phyloP scores from a whole-genome alignment of 1,139 yeast genomes.

The Hyphopichia buzzinii region DNA sequence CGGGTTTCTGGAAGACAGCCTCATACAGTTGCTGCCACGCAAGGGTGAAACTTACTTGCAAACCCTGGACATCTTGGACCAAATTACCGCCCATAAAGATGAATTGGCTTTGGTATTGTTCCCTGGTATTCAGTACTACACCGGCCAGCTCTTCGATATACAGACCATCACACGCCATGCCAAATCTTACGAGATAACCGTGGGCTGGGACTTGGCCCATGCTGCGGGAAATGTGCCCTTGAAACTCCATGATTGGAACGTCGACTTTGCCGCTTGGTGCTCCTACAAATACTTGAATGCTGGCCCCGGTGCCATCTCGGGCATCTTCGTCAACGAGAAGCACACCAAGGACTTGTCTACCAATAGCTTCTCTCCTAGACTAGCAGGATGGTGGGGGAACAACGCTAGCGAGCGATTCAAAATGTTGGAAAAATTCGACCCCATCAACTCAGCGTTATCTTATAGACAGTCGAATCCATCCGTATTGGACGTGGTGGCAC shows the following conservation, averaged over 20 bases:
- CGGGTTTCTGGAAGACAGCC: conserved; percentile 56
- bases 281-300: conserved; percentile 86
- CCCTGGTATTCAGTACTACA: conserved; percentile 88
- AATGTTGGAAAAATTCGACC: conserved; percentile 78
- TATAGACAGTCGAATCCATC: conserved; percentile 93
- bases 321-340: conserved; percentile 67
- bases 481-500: conserved; percentile 75
- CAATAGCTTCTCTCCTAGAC: conserved; percentile 52
- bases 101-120: conserved; percentile 72
- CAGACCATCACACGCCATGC: conserved; percentile 61
- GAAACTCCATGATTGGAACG: conserved; percentile 78
- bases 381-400: conserved; percentile 99
- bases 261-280: conserved; percentile 95
- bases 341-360: conserved; percentile 35
- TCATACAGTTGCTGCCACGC: conserved; percentile 63
- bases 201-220: conserved; percentile 97
- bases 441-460: conserved; percentile 79
- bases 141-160: conserved; percentile 86
- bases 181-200: conserved; percentile 45
- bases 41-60: conserved; percentile 53
- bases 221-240: conserved; percentile 87
- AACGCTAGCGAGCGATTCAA: conserved; percentile 65
- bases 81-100: conserved; percentile 58
- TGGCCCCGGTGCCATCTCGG: conserved; percentile 93
- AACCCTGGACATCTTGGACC: conserved; percentile 59